phyloP scores from a whole-genome alignment of 2,329 filamentous ascomycete genomes.

The Paecilomyces niveus region DNA sequence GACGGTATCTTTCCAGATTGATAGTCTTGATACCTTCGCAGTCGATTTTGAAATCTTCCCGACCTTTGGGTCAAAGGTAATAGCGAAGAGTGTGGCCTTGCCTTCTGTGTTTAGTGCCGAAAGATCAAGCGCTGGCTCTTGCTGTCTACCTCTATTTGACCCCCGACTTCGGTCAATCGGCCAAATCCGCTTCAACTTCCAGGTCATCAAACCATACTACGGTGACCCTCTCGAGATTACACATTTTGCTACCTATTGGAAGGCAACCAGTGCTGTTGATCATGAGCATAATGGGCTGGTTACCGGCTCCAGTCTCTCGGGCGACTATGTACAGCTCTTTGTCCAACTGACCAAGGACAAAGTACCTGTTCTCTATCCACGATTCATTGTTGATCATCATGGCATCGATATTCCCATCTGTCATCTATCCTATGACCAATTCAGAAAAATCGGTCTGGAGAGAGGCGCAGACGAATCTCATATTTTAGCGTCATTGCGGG shows the following conservation, averaged over 20 bases:
- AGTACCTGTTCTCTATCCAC: constrained; percentile 78
- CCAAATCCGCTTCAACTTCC: constrained; percentile 86
- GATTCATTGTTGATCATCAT: constrained; percentile 70
- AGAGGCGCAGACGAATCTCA: constrained; percentile 18
- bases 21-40: constrained; percentile 84
- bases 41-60: constrained; percentile 98
- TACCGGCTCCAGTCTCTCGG: constrained; percentile 88
- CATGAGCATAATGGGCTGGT: constrained; percentile 79
- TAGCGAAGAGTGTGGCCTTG: constrained; percentile 88
- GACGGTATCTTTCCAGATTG: constrained; percentile 90
- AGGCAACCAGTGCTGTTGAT: constrained; percentile 89
- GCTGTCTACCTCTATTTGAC: constrained; percentile 85
- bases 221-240: constrained; percentile 92
- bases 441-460: constrained; percentile 39
- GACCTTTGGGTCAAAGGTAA: constrained; percentile 94
- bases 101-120: constrained; percentile 76
- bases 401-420: constrained; percentile 76
- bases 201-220: constrained; percentile 93
- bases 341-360: constrained; percentile 88
- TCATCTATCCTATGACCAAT: constrained; percentile 62
- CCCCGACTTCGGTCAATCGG: constrained; percentile 86
- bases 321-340: constrained; percentile 88
- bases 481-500: constrained; percentile 22
- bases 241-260: constrained; percentile 99
- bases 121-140: constrained; percentile 67